Base-by-base conservation (phyloP, 148 eudicot genomes). In the Persicaria tinctoria region DNA sequence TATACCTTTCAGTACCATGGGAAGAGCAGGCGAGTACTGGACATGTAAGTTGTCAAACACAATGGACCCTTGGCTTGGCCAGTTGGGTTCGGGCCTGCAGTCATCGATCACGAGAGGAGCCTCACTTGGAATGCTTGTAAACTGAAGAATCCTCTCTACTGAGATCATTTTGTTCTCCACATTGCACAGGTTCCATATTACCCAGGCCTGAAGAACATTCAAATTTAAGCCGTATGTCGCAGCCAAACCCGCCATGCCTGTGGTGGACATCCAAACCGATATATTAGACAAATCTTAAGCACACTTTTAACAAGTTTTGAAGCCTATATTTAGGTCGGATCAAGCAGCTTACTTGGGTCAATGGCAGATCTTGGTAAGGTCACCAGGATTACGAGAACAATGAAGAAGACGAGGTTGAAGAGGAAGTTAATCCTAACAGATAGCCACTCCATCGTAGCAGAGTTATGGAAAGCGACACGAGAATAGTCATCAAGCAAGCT, bases 91-190 rank as follows among this genome's bases (percentile, higher is more conserved):
- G 0, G 95, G 95, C 74, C 87, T 89, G 66, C 60, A 71, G 68
- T 79, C 75, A 73, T 93, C 87, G 10, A 91, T 76, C 10, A 91
- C 76, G 4, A 78, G 68, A 17, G 94, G 94, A 74, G 92, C 94
- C 85, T 93, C 97, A 68, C 94, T 83, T 17, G 90, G 91, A 69
- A 88, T 83, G 41, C 78, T 81, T 3, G 85, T 75, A 78, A 84
- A 89, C 46, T 93, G 92, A 49, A 91, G 93, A 79, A 93, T 88
- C 75, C 98, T 83, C 82, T 93, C 97, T 8, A 93, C 97, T 2
- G 93, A 91, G 14, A 93, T 93, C 97, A 93, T 93, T 74, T 93
- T 93, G 87, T 93, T 93, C 76, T 93, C 97, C 0, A 91, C 98
- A 14, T 93, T 93, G 75, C 98, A 93, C 16, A 93, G 81, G 85